A percentile compares a stretch with the other conserved stretches of the same genome.
Evolutionary conservation across 2,329 filamentous ascomycete genomes (phyloP).

Genomic region (Aureobasidium sp.): DNA sequence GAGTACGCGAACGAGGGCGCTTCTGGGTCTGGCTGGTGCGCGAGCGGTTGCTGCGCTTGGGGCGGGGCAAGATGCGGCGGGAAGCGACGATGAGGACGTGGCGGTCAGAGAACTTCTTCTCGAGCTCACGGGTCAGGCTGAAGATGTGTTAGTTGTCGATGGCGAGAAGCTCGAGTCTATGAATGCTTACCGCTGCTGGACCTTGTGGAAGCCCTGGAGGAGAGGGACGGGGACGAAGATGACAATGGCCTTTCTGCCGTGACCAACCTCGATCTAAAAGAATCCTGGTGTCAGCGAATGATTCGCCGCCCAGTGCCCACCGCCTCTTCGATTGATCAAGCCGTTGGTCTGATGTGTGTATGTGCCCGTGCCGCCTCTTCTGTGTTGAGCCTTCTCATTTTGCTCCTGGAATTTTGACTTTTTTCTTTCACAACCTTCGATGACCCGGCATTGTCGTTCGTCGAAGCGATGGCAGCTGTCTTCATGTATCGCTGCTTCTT

Average conservation of each 20-base stretch:
- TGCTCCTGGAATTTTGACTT: neutral
- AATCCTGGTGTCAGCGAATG: constrained; percentile 46
- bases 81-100: constrained; percentile 98
- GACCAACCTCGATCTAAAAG: constrained; percentile 95
- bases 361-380: neutral
- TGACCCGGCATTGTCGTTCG: constrained; percentile 10
- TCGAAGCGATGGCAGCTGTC: constrained; percentile 6
- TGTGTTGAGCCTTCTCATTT: neutral
- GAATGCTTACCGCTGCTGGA: constrained; percentile 89
- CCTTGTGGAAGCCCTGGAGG: constrained; percentile 96
- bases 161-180: neutral
- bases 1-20: constrained; percentile 93
- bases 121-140: constrained; percentile 98
- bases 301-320: constrained; percentile 47
- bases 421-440: constrained; percentile 7
- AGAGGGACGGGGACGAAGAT: constrained; percentile 99
- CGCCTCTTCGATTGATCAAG: constrained; percentile 38
- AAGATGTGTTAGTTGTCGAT: constrained; percentile 13
- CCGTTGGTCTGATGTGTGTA: constrained; percentile 10
- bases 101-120: constrained; percentile 99
- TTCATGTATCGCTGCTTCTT: constrained; percentile 42
- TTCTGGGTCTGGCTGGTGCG: constrained; percentile 97
- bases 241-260: constrained; percentile 99
- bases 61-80: constrained; percentile 95
- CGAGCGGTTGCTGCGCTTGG: constrained; percentile 94